phyloP scores from a whole-genome alignment of 306 rosid genomes.

The Fagus crenata region DNA sequence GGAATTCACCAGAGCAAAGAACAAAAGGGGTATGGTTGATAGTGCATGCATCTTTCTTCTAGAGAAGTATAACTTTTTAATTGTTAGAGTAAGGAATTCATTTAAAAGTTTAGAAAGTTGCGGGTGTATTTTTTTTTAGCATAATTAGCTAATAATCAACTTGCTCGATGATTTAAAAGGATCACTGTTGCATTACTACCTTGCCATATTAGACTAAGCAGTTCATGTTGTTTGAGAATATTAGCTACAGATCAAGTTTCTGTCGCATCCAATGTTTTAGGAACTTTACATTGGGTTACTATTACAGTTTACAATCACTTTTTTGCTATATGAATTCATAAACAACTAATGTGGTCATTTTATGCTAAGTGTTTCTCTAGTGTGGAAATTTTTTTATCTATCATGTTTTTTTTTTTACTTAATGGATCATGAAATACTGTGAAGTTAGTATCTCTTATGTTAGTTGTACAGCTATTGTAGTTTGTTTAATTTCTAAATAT shows the following conservation, averaged over 20 bases:
- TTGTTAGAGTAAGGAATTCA: neutral
- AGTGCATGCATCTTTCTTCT: neutral
- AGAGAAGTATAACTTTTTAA: constrained; percentile 11
- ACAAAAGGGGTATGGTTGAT: constrained; percentile 66
- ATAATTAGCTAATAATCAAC: neutral
- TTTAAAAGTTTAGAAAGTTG: neutral
- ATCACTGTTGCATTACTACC: neutral
- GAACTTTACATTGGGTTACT: neutral
- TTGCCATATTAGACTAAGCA: neutral
- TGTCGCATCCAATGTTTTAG: neutral
- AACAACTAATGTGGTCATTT: neutral
- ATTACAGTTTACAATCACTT: neutral
- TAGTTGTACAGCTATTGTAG: neutral
- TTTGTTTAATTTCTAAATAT: neutral
- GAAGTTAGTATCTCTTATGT: neutral
- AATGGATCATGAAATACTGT: neutral
- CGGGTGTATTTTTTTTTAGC: neutral
- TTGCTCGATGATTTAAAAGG: neutral
- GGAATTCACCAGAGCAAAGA: constrained; percentile 77
- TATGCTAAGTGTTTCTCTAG: neutral
- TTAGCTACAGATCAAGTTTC: neutral
- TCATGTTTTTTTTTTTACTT: no score
- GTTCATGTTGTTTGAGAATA: neutral
- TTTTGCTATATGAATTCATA: neutral
- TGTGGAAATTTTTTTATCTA: neutral